These are phyloP conservation scores for Fusarium foetens DNA, from an alignment of 2,329 filamentous ascomycete genomes.

Conservation along the genomic window DNA sequence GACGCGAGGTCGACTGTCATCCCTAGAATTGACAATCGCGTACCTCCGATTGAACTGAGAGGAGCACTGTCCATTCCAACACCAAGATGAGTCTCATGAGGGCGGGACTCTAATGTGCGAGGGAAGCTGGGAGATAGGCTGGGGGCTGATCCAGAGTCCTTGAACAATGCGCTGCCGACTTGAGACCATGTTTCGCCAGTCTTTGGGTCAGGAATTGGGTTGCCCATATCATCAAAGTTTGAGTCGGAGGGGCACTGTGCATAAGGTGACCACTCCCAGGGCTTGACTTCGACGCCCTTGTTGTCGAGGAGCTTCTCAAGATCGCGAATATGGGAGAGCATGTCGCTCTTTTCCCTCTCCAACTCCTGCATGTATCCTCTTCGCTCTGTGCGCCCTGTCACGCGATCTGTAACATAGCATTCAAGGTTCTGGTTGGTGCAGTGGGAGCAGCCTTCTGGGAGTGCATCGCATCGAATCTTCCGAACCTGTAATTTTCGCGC, in stretches of 20 bases:
- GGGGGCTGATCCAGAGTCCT: slow-evolving; percentile 42
- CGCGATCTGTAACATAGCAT: slow-evolving; percentile 87
- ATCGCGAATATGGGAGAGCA: slow-evolving; percentile 73
- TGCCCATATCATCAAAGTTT: slow-evolving; percentile 42
- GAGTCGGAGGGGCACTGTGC: slow-evolving; percentile 42
- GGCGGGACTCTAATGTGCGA: slow-evolving; percentile 54
- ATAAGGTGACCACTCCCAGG: slow-evolving; percentile 54
- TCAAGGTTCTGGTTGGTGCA: slow-evolving; percentile 80
- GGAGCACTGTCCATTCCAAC: slow-evolving; percentile 71
- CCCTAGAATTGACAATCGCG: slow-evolving; percentile 79
- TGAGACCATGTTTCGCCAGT: slow-evolving; percentile 48
- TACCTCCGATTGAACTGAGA: slow-evolving; percentile 79
- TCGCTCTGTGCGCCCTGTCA: slow-evolving; percentile 81
- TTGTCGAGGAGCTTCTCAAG: slow-evolving; percentile 73
- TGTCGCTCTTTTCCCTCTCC: slow-evolving; percentile 75
- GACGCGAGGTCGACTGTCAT: slow-evolving; percentile 82
- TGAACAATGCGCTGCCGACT: slow-evolving; percentile 50
- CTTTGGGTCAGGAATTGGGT: slow-evolving; percentile 35
- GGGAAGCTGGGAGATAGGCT: slow-evolving; percentile 44
- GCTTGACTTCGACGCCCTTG: slow-evolving; percentile 69
- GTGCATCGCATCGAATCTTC: slow-evolving; percentile 88
- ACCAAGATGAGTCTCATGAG: slow-evolving; percentile 73
- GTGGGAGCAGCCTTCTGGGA: slow-evolving; percentile 82
- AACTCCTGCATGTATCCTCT: slow-evolving; percentile 82
- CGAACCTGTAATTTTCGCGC: slow-evolving; percentile 65